Conservation (phyloP, 352 stramenopile genomes). For the Globisporangium yorkense region DNA sequence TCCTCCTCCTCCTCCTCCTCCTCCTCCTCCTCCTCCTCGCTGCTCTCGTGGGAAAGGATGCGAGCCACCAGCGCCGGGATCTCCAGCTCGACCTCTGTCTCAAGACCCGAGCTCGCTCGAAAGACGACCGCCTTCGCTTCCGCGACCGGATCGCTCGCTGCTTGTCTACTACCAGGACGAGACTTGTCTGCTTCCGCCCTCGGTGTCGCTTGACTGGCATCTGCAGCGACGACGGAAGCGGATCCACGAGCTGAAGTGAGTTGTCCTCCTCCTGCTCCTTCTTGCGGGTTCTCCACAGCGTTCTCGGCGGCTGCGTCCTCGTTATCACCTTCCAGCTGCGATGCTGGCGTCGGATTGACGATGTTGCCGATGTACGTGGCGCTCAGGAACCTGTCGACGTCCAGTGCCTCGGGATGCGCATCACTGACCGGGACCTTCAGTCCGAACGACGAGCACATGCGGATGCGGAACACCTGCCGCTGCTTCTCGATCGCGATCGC, state of each 20-base stretch:
- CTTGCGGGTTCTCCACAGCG: slow-evolving; percentile 7
- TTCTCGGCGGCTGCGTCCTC: background rate
- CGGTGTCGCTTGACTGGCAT: background rate
- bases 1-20: too few species aligned
- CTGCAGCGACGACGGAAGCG: background rate
- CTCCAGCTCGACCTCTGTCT: background rate
- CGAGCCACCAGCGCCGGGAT: background rate
- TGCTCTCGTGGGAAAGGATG: slow-evolving; percentile 1
- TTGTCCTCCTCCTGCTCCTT: background rate
- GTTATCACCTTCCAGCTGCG: background rate
- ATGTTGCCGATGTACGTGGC: slow-evolving; percentile 37
- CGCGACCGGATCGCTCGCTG: background rate
- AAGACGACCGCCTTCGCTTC: background rate
- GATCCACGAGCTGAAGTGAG: too few species aligned
- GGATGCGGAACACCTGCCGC: slow-evolving; percentile 28
- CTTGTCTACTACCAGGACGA: background rate
- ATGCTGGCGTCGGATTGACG: slow-evolving; percentile 10
- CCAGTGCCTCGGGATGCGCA: slow-evolving; percentile 15
- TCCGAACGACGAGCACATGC: slow-evolving; percentile 49
- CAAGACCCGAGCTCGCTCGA: slow-evolving; percentile 4
- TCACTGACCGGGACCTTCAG: slow-evolving; percentile 2
- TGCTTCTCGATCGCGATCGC: slow-evolving; percentile 43
- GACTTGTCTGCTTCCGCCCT: slow-evolving; percentile 3
- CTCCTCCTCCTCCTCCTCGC: background rate
- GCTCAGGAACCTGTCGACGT: slow-evolving; percentile 52